These are phyloP conservation scores for Onygena corvina DNA, from an alignment of 2,329 filamentous ascomycete genomes.

Conservation along the genomic window DNA sequence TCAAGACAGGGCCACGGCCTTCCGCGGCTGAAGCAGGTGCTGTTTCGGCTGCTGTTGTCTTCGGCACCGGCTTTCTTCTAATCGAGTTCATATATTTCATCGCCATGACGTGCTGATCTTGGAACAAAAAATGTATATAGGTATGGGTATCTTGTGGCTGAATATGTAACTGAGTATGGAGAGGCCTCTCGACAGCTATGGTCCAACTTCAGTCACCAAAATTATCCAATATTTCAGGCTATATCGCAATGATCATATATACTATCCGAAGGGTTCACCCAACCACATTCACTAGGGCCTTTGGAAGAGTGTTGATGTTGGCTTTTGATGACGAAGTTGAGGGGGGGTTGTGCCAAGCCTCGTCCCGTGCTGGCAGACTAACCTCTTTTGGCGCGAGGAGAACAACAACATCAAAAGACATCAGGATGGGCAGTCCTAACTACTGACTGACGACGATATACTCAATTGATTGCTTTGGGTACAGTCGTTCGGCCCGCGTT, in stretches of 20 bases:
- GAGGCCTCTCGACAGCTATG: not conserved
- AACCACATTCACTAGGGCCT: not conserved
- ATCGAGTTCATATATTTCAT: conserved; percentile 37
- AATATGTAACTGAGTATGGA: too few species aligned
- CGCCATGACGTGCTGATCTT: conserved; percentile 7
- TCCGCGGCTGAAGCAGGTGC: conserved; percentile 17
- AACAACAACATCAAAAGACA: too few species aligned
- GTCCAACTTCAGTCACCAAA: not conserved
- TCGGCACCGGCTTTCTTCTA: conserved; percentile 28
- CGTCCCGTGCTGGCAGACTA: too few species aligned
- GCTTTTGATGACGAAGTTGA: conserved; percentile 3
- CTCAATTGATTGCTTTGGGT: too few species aligned
- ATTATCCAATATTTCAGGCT: not conserved
- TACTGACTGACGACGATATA: too few species aligned
- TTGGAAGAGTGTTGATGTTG: not conserved
- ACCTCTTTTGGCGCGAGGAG: too few species aligned
- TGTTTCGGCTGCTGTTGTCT: not conserved
- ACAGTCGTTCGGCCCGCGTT: too few species aligned
- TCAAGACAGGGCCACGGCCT: conserved; percentile 38
- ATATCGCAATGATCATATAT: not conserved
- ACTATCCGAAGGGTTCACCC: not conserved
- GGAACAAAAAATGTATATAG: not conserved
- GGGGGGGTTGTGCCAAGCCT: too few species aligned
- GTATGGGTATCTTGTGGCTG: not conserved
- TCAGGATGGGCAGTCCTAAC: too few species aligned